These are phyloP conservation scores for Metarhizium anisopliae DNA, from an alignment of 2,329 filamentous ascomycete species.

Conservation along the genomic window DNA sequence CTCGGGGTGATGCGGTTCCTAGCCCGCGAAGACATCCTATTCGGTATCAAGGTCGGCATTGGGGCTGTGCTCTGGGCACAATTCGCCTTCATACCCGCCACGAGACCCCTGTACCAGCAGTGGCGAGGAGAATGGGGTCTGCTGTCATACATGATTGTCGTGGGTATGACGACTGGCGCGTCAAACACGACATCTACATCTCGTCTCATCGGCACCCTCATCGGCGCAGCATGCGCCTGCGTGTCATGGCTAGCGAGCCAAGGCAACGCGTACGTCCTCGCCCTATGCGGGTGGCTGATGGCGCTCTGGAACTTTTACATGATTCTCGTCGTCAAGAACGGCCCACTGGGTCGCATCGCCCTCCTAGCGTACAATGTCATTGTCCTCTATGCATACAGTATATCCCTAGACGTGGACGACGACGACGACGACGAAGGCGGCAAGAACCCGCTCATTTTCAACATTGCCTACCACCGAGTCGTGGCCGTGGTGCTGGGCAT, in stretches of 20 bases:
- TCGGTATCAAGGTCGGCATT: constrained; percentile 87
- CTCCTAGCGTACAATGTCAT: constrained; percentile 94
- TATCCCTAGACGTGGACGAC: constrained; percentile 70
- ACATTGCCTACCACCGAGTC: constrained; percentile 83
- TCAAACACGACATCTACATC: constrained; percentile 87
- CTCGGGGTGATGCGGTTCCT: constrained; percentile 39
- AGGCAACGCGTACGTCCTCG: constrained; percentile 67
- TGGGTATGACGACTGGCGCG: constrained; percentile 93
- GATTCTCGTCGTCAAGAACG: constrained; percentile 75
- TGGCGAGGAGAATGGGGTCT: constrained; percentile 98
- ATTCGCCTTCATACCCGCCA: constrained; percentile 74
- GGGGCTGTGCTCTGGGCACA: constrained; percentile 84
- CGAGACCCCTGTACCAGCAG: constrained; percentile 69
- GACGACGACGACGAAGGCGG: constrained; percentile 87
- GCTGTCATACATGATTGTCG: constrained; percentile 95
- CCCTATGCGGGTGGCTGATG: constrained; percentile 73
- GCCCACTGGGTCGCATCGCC: constrained; percentile 86
- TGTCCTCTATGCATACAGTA: constrained; percentile 85
- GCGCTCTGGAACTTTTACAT: constrained; percentile 82
- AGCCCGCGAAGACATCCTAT: constrained; percentile 52
- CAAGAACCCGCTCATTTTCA: constrained; percentile 70
- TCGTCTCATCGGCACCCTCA: constrained; percentile 75
- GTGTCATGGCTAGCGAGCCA: constrained; percentile 68
- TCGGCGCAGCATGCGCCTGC: constrained; percentile 69
- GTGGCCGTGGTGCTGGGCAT: constrained; percentile 80